Evolutionary conservation across 2,329 filamentous ascomycete species (phyloP), one percentile per base, ranked within the genome.

Genomic region (Fusarium sp.): DNA sequence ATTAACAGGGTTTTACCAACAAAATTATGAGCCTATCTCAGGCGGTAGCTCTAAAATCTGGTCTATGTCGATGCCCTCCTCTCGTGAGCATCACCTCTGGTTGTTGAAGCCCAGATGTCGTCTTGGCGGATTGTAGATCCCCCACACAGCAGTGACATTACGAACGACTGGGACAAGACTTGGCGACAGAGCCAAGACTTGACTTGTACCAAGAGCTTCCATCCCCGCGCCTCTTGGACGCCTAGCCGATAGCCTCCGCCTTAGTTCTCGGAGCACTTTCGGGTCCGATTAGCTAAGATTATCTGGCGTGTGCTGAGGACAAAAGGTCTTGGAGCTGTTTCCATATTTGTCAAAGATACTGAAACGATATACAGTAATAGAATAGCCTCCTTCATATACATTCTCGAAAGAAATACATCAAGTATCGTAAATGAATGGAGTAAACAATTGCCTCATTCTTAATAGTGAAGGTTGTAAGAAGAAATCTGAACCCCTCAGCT

Each of bases 31-130:
- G 8, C 2, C 8, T 4, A 10, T 34, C 16, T 34, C 8, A 18
- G 5, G 16, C 16, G 3, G 1, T 34, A 10, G 1, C 16, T 18
- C 7, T 7, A 18, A 8, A 18, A 2, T 9, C 34, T 4, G 10
- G 7, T 37, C 16, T 18, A 37, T 6, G 5, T 37, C 9, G 11
- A 11, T 5, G 9, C 2, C 18, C 3, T n/a, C 3, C 16, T 9
- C 34, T 37, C 3, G 5, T 3, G 3, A 6, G 6, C 9, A 18
- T 16, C 23, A 46, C 1, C 2, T 16, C 7, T 3, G 5, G 14
- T 27, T 11, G 16, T 46, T 16, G 9, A 27, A 43, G 4, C 4
- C 11, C 13, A 16, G 16, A 27, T 7, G 4, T n/a, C 6, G 16
- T 16, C 5, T 12, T 13, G 6, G 5, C 14, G 14, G 18, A 47